phyloP scores from a whole-genome alignment of 176 grass and related monocot species.

The Elymus sibiricus region DNA sequence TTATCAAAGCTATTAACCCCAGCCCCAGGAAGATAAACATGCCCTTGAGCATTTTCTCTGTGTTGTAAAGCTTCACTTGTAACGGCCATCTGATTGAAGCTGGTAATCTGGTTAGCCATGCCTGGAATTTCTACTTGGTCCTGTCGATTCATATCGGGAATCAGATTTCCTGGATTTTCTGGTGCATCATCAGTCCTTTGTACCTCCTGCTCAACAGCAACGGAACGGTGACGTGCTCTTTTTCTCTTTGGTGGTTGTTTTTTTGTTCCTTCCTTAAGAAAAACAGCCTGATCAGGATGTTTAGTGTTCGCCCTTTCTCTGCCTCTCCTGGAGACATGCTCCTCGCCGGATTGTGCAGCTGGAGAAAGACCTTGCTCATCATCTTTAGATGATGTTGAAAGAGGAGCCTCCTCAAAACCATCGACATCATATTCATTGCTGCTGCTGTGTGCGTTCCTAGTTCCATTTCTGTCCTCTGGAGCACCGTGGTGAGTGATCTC shows the following conservation, averaged over 20 bases:
- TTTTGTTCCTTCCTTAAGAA: slow-evolving; percentile 26
- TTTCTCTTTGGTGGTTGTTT: slow-evolving; percentile 49
- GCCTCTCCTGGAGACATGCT: slow-evolving; percentile 1
- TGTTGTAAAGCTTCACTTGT: slow-evolving; percentile 31
- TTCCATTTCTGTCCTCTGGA: slow-evolving; percentile 38
- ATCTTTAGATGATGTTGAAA: slow-evolving; percentile 73
- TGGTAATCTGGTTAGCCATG: slow-evolving; percentile 32
- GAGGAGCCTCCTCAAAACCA: slow-evolving; percentile 58
- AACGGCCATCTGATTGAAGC: slow-evolving; percentile 30
- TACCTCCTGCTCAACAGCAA: slow-evolving; percentile 25
- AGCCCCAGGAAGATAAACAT: slow-evolving; percentile 27
- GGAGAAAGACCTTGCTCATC: slow-evolving; percentile 43
- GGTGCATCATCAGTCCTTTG: slow-evolving; percentile 22
- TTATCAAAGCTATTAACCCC: slow-evolving; percentile 30
- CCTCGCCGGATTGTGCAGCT: slow-evolving; percentile 32
- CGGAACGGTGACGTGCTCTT: slow-evolving; percentile 15
- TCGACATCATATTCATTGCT: slow-evolving; percentile 86
- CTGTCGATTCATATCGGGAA: slow-evolving; percentile 62
- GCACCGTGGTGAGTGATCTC: slow-evolving; percentile 48
- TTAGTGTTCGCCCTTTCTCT: slow-evolving; percentile 15
- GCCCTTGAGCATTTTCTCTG: slow-evolving; percentile 41
- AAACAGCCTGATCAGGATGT: slow-evolving; percentile 18
- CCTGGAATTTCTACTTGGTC: slow-evolving; percentile 37
- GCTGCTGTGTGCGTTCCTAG: slow-evolving; percentile 52
- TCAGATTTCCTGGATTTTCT: slow-evolving; percentile 50